Evolutionary conservation across 2,329 filamentous ascomycete genomes (phyloP), one percentile per base, ranked within the genome.

Genomic region (Xylogone sp.): DNA sequence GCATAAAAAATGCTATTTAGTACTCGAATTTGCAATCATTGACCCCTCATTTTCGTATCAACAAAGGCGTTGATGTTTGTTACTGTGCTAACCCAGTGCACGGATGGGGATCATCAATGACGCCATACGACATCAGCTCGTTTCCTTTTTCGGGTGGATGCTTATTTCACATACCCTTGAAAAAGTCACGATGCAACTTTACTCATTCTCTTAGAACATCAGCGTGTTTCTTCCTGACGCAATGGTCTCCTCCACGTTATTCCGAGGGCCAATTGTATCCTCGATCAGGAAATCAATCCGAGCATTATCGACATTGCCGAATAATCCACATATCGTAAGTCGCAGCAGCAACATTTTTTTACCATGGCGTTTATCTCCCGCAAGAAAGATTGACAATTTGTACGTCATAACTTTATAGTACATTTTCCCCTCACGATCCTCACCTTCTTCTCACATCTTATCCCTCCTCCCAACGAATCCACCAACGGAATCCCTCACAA

Each of bases 391-490:
- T 39, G 19, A 39, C 22, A n/a, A n/a, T n/a, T n/a, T n/a, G n/a
- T n/a, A n/a, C n/a, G n/a, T n/a, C n/a, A n/a, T n/a, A n/a, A 12
- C 19, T 10, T 18, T 20, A 27, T 46, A 86, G 83, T 83, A 83
- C 75, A 75, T 80, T 50, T 81, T 83, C 59, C 75, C 76, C 21
- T 70, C 77, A 53, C 69, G 74, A 1, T 60, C 71, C 7, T 64
- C 72, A 1, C 70, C 75, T 1, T 69, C 72, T 39, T 69, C 69
- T 1, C 74, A 84, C 62, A 69, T 83, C 27, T 75, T 88, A 24
- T 80, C 79, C 42, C 79, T 82, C 56, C 79, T 87, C 52, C 74
- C 81, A 34, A 78, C 76, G 39, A 67, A 73, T 13, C 82, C 83
- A 2, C 83, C 83, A 0, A 77, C 71, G 3, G 64, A 71, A 5